Evolutionary conservation across 371 early-diverging fungal species (phyloP), one percentile per base, ranked within the genome.

Genomic region (Mortierella sp.): DNA sequence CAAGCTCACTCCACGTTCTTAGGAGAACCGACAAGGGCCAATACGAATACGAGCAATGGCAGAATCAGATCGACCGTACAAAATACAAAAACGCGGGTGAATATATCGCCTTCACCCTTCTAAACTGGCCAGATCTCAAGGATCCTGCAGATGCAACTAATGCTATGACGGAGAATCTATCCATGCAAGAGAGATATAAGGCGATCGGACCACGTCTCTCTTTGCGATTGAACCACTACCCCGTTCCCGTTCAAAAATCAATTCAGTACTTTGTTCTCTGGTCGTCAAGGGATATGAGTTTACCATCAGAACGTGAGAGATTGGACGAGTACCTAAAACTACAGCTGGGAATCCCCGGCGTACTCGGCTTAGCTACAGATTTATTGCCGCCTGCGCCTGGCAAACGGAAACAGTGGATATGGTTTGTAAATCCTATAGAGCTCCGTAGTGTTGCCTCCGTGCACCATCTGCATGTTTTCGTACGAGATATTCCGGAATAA

Each of bases 21-120:
- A 59, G 81, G n/a, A 58, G 81, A n/a, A 80, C 81, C 3, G 81
- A 80, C 63, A 80, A 80, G 53, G 81, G 81, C 8, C 81, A 80
- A 33, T 80, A 70, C 36, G 81, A 80, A 36, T 80, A 80, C 32
- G 81, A 80, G 28, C 65, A 58, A 52, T 80, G 81, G 81, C 75
- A 74, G 45, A 47, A 24, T 19, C 21, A 48, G n/a, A 69, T 80
- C 19, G 75, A 80, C 21, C 72, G 63, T 3, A 15, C 36, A 3
- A 67, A 60, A 32, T 68, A 80, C 59, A 67, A 43, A 2, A 80
- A 80, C 28, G 53, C 65, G 1, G 81, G 81, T n/a, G 65, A 70
- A 32, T 80, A 65, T 7, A 80, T 80, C 15, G 81, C 72, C n/a
- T 65, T 71, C 21, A 40, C 36, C 19, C 47, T 80, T 28, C 62